Evolutionary conservation across 176 grass and related monocot species (phyloP).

Genomic region (Aegilops longissima): DNA sequence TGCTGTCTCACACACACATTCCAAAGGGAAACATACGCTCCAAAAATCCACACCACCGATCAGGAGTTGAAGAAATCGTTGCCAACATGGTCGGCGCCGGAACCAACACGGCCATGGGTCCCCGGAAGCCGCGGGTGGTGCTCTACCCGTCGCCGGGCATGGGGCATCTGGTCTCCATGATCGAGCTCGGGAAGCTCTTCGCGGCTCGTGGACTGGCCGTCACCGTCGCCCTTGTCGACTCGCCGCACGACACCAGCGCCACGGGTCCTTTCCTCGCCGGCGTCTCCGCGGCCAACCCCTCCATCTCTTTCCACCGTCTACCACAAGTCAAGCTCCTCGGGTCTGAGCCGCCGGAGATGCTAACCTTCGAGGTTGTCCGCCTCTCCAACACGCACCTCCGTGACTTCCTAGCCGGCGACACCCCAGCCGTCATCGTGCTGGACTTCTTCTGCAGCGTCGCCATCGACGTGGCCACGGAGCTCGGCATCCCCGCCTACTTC

Average conservation of each 20-base stretch:
- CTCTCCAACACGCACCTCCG: background rate
- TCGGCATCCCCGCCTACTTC: background rate
- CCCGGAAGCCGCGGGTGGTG: background rate
- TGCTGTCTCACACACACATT: background rate
- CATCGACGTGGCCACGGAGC: background rate
- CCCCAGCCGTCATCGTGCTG: background rate
- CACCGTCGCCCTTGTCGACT: background rate
- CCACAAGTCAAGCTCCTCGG: background rate
- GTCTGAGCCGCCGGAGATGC: background rate
- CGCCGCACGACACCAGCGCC: background rate
- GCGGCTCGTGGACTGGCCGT: background rate
- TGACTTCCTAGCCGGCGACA: background rate
- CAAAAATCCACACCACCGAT: background rate
- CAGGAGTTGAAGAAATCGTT: background rate
- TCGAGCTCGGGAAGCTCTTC: background rate
- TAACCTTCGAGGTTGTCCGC: background rate
- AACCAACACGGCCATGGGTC: background rate
- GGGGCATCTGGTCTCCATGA: background rate
- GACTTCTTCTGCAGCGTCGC: background rate
- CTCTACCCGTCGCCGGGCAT: background rate
- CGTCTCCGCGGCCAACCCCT: background rate
- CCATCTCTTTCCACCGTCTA: background rate
- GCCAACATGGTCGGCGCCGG: background rate
- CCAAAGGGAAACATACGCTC: too few relatives aligned
- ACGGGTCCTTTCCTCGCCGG: background rate